phyloP scores from a whole-genome alignment of 2,329 filamentous ascomycete species.

The Diaporthe citri region DNA sequence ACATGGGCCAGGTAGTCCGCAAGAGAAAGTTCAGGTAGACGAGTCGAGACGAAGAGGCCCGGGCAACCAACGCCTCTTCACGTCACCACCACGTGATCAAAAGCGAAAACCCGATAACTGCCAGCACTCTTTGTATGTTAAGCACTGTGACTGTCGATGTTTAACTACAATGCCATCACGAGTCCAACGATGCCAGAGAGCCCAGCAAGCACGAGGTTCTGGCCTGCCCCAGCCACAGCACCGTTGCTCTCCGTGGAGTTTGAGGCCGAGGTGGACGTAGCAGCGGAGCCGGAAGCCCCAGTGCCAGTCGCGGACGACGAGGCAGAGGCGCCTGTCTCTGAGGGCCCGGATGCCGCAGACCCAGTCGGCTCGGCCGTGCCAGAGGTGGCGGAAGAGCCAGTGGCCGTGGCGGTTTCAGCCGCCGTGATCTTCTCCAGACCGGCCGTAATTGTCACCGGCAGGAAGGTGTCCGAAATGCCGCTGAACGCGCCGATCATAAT shows the following conservation, averaged over 20 bases:
- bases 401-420: slow-evolving; percentile 1
- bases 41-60: slow-evolving; percentile 2
- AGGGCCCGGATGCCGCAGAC: slow-evolving; percentile 9
- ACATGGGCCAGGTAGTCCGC: background rate
- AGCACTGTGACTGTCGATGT: too few relatives aligned
- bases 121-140: background rate
- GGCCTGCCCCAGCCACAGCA: slow-evolving; percentile 10
- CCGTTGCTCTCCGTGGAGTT: slow-evolving; percentile 8
- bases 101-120: background rate
- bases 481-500: background rate
- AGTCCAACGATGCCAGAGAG: slow-evolving; percentile 32
- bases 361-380: slow-evolving; percentile 19
- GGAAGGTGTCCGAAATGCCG: slow-evolving; percentile 18
- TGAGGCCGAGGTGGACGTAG: background rate
- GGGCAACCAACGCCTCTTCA: background rate
- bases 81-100: background rate
- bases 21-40: background rate
- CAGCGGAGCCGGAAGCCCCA: background rate
- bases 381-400: slow-evolving; percentile 6
- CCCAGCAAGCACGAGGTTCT: slow-evolving; percentile 12
- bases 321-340: slow-evolving; percentile 24
- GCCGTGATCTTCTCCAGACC: slow-evolving; percentile 34
- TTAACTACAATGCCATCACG: slow-evolving; percentile 26
- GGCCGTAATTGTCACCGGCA: slow-evolving; percentile 36
- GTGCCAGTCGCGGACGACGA: background rate